These are phyloP conservation scores for Jacaranda mimosifolia DNA, from an alignment of 257 asterid genomes.

Conservation along the genomic window DNA sequence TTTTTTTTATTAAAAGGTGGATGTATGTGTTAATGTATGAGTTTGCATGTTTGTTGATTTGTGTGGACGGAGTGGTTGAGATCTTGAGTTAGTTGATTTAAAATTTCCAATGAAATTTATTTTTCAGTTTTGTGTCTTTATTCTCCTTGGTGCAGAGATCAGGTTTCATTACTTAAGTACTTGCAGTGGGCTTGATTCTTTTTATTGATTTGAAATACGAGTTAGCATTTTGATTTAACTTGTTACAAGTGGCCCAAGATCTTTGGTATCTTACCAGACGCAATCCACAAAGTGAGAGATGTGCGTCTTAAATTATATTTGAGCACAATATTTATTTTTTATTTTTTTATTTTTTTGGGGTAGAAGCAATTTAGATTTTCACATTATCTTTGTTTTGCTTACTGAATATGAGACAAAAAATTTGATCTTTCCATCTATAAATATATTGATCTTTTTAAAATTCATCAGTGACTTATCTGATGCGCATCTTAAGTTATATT, in stretches of 20 bases:
- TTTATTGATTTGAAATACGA: background rate
- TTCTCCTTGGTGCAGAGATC: conserved; percentile 19
- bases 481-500: background rate
- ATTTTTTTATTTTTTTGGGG: too few relatives aligned
- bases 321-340: too few relatives aligned
- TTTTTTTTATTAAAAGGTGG: background rate
- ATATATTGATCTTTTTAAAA: too few relatives aligned
- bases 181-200: background rate
- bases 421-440: too few relatives aligned
- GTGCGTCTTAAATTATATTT: too few relatives aligned
- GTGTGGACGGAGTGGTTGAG: conserved; percentile 12
- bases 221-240: conserved; percentile 8
- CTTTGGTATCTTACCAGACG: conserved; percentile 19
- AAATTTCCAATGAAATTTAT: background rate
- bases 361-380: too few relatives aligned
- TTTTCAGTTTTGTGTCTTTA: background rate
- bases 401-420: too few relatives aligned
- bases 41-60: background rate
- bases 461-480: background rate
- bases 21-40: conserved; percentile 6
- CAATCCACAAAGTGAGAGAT: conserved; percentile 1
- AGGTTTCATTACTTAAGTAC: conserved; percentile 4
- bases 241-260: background rate
- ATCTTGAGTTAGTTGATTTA: conserved; percentile 32
- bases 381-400: too few relatives aligned